Evolutionary conservation across 2,329 filamentous ascomycete species (phyloP).

Genomic region (Xylaria sp.): DNA sequence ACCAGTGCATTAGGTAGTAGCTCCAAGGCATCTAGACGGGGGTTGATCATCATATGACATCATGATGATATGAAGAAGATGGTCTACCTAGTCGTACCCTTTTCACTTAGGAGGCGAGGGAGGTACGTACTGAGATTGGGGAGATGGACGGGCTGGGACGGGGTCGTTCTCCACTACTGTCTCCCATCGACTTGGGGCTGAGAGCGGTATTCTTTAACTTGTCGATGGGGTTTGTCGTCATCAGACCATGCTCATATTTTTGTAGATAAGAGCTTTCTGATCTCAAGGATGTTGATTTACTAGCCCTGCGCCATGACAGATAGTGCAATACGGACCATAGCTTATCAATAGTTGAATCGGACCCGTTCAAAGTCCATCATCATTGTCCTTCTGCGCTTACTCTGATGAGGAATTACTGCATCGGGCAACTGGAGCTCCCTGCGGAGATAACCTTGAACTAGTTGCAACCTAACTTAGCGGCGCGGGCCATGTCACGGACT

Average conservation of each 20-base stretch:
- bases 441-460: slow-evolving; percentile 15
- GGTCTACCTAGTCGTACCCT: neutral
- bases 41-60: neutral
- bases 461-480: neutral
- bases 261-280: no score
- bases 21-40: neutral
- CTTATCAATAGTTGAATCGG: neutral
- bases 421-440: slow-evolving; percentile 22
- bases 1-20: neutral
- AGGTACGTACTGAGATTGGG: no score
- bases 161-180: neutral
- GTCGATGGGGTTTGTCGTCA: neutral
- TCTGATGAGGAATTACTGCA: slow-evolving; percentile 26
- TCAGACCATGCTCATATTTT: neutral
- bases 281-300: neutral
- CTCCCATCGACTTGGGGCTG: no score
- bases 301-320: neutral
- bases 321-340: neutral
- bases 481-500: neutral
- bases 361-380: neutral
- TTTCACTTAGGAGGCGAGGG: neutral
- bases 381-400: slow-evolving; percentile 5
- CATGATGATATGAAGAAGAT: neutral
- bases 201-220: no score
- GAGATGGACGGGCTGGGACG: no score